Percentiles rank a stretch among this genome's conserved stretches.
These are phyloP conservation scores for Talaromyces verruculosus DNA, from an alignment of 2,329 filamentous ascomycete species.

Conservation along the genomic window DNA sequence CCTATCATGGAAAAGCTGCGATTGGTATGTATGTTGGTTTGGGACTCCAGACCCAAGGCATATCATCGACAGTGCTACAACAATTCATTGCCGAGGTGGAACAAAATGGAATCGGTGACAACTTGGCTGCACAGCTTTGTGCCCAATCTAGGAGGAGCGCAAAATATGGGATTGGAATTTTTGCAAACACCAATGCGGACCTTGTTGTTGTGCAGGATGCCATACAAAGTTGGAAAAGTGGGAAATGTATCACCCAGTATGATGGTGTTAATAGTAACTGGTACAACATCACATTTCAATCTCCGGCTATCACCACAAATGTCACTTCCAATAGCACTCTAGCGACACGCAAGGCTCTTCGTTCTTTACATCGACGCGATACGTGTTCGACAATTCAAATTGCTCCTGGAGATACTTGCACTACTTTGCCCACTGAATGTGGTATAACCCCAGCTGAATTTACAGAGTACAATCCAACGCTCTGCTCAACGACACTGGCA, in stretches of 20 bases:
- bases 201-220: neutral
- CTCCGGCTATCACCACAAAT: neutral
- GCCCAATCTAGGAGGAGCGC: neutral
- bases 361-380: neutral
- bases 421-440: slow-evolving; percentile 40
- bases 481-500: slow-evolving; percentile 26
- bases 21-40: slow-evolving; percentile 1
- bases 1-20: neutral
- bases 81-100: neutral
- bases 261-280: neutral
- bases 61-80: neutral
- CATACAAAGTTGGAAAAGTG: neutral
- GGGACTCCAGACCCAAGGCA: neutral
- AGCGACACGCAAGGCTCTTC: neutral
- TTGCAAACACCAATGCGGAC: neutral
- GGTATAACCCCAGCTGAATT: slow-evolving; percentile 43
- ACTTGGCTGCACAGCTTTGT: slow-evolving; percentile 6
- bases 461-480: slow-evolving; percentile 40
- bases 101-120: neutral
- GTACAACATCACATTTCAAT: neutral
- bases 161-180: neutral
- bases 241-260: neutral
- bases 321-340: neutral
- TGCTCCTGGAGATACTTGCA: slow-evolving; percentile 40
- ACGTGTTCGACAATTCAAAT: slow-evolving; percentile 28